A percentile compares a stretch with the other conserved stretches of the same genome.
Evolutionary conservation across 2,329 filamentous ascomycete genomes (phyloP).

Genomic region (Nigrospora osmanthi): DNA sequence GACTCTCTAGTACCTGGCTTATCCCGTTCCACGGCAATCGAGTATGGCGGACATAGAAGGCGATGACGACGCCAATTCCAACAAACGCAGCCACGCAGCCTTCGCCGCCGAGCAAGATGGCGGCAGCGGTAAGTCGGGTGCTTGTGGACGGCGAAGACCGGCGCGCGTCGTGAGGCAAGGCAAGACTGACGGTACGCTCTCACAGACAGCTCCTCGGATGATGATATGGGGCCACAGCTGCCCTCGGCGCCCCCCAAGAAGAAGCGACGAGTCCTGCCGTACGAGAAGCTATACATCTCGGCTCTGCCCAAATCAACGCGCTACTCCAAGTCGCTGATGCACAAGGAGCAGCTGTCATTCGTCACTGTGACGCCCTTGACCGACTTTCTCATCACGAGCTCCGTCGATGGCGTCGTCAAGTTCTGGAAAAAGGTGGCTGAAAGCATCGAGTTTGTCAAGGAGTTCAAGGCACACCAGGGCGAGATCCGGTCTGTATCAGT

Average conservation of each 20-base stretch:
- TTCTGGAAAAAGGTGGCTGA: conserved; percentile 97
- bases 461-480: conserved; percentile 84
- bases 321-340: conserved; percentile 97
- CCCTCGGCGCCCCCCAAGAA: conserved; percentile 77
- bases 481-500: conserved; percentile 78
- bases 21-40: too few species aligned
- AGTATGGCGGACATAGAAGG: conserved; percentile 14
- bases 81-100: conserved; percentile 22
- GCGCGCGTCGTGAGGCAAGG: neutral
- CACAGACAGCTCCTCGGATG: conserved; percentile 59
- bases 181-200: neutral
- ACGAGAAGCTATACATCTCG: conserved; percentile 91
- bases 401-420: conserved; percentile 91
- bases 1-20: too few species aligned
- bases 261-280: conserved; percentile 82
- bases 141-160: neutral
- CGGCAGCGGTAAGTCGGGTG: conserved; percentile 9
- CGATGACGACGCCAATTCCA: conserved; percentile 10
- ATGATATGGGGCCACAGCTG: conserved; percentile 89
- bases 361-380: conserved; percentile 82
- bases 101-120: conserved; percentile 16
- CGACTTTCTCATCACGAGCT: conserved; percentile 92
- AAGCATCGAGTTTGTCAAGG: conserved; percentile 95
- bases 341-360: conserved; percentile 89
- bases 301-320: conserved; percentile 73